Percentiles rank a stretch among this genome's conserved stretches.
These are phyloP conservation scores for Ustilago xerochloae DNA, from an alignment of 1,284 basidiomycete species.

Conservation along the genomic window DNA sequence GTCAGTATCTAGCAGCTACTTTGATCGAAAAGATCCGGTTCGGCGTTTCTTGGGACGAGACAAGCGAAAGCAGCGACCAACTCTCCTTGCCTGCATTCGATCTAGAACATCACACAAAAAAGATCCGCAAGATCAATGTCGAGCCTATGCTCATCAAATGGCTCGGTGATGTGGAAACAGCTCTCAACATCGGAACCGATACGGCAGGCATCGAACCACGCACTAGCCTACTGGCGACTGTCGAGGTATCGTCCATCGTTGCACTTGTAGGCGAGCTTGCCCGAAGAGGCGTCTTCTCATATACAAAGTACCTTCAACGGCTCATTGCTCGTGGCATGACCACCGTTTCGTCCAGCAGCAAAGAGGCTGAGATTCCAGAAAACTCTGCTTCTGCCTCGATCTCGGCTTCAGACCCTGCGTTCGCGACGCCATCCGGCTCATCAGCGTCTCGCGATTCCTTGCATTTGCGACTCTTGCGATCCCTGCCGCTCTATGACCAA, in stretches of 20 bases:
- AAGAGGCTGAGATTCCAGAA: neutral
- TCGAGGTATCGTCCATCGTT: constrained; percentile 73
- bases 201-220: neutral
- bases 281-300: constrained; percentile 81
- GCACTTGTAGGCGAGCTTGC: constrained; percentile 83
- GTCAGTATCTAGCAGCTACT: constrained; percentile 82
- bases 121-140: constrained; percentile 67
- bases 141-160: constrained; percentile 77
- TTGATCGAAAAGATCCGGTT: constrained; percentile 77
- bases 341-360: constrained; percentile 7
- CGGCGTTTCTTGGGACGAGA: constrained; percentile 43
- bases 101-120: constrained; percentile 29
- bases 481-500: constrained; percentile 52
- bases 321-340: constrained; percentile 79
- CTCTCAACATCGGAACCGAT: constrained; percentile 5
- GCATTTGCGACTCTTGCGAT: constrained; percentile 58
- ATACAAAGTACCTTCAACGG: constrained; percentile 83
- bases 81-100: constrained; percentile 36
- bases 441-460: constrained; percentile 29
- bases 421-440: neutral
- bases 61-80: constrained; percentile 36
- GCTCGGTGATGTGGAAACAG: constrained; percentile 72
- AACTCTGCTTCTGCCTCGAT: too few species aligned
- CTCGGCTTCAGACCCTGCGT: neutral
- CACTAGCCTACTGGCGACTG: constrained; percentile 8